Conservation (phyloP, 805 yeast genomes). For the Cyberlindnera euphorbiiphila region DNA sequence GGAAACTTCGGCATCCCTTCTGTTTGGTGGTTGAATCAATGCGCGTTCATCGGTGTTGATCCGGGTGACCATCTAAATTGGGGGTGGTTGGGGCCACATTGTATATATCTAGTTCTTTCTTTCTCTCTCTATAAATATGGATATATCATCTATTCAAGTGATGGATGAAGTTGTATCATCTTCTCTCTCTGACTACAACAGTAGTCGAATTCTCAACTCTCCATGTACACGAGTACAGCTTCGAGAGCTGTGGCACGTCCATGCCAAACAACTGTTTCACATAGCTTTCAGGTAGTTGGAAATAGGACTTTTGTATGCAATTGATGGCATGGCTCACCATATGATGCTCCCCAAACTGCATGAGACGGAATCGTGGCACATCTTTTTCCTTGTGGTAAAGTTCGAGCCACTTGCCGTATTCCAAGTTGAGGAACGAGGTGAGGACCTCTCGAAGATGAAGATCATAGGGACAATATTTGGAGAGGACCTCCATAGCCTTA, state of each 20-base stretch:
- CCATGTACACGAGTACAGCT: slow-evolving; percentile 17
- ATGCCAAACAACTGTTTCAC: slow-evolving; percentile 14
- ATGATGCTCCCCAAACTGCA: slow-evolving; percentile 39
- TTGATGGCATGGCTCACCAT: slow-evolving; percentile 34
- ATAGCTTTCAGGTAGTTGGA: slow-evolving; percentile 25
- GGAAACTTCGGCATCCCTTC: no score
- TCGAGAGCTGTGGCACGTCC: slow-evolving; percentile 5
- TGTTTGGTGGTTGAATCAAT: neutral
- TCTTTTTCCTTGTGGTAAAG: slow-evolving; percentile 22
- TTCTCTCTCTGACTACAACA: slow-evolving; percentile 12
- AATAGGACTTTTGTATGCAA: slow-evolving; percentile 38
- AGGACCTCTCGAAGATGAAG: slow-evolving; percentile 33
- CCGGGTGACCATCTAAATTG: no score
- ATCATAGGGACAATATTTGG: slow-evolving; percentile 32
- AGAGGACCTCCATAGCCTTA: slow-evolving; percentile 17
- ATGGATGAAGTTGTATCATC: no score
- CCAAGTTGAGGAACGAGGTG: slow-evolving; percentile 29
- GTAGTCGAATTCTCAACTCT: slow-evolving; percentile 10
- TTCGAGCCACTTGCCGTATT: slow-evolving; percentile 33
- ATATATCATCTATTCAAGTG: no score
- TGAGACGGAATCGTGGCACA: slow-evolving; percentile 27
- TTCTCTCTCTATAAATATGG: no score
- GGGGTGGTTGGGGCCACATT: no score
- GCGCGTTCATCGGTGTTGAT: neutral
- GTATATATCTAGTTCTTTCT: no score